Base-by-base conservation (phyloP, 208 protist genomes). In the Leishmania mexicana region DNA sequence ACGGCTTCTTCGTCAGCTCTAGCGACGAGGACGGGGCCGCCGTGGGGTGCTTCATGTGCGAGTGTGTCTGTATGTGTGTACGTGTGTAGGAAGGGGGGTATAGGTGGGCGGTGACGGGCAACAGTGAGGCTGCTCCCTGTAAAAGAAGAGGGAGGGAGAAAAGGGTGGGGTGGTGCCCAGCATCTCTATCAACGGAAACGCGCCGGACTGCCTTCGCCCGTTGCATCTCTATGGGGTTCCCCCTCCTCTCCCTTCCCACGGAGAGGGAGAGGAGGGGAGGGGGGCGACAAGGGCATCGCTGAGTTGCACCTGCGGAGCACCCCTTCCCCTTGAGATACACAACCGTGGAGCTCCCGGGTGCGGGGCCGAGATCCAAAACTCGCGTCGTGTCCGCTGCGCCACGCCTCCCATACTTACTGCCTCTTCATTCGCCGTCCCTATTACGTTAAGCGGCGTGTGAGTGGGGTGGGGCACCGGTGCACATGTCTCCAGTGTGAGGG, bases 1-100 rank as follows among this genome's bases (percentile, higher is more conserved):
- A 83, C 19, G 85, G 28, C 71, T 84, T 83, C 72, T 75, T 67
- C 6, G 53, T 47, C 62, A 60, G n/a, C 60, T 85, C 81, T 35
- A 80, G 75, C 24, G 85, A 80, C n/a, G 84, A 81, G 4, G 72
- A 71, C 8, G 82, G 10, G 35, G 79, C 49, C 65, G 54, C 76
- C 77, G 72, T 57, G 21, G 53, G 51, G 8, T 35, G 42, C 21
- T 71, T 47, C 45, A 65, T 77, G 60, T 51, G 70, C 40, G 4
- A 38, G 47, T 31, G 7, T 38, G 42, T n/a, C 3, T 62, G 24
- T 54, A 3, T 58, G 13, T 42, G 51, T 60, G 13, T 76, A 31
- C 58, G 10, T 62, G 45, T 11, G 35, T 3, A 31, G 6, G 64
- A 28, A 11, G 60, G 60, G 60, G 60, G 19, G 60, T 28, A 10